Percentiles rank a stretch among this genome's conserved stretches.
These are phyloP conservation scores for Thuidium tamariscinum DNA, from an alignment of 225 moss, liverwort and hornwort species.

Conservation along the genomic window DNA sequence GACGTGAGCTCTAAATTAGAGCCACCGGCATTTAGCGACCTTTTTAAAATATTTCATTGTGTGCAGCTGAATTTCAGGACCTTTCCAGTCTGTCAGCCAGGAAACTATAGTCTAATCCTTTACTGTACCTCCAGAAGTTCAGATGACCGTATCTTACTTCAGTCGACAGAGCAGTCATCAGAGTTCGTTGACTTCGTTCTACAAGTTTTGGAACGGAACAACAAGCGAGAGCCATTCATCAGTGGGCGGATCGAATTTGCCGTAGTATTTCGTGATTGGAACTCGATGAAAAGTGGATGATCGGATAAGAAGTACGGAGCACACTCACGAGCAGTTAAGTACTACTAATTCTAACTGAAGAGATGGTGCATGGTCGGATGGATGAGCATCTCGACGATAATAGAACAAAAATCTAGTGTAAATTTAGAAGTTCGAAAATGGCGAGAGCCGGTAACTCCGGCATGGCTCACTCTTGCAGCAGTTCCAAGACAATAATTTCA, in stretches of 20 bases:
- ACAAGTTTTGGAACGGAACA: neutral
- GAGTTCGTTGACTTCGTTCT: neutral
- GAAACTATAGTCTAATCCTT: too few species aligned
- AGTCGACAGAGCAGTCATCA: neutral
- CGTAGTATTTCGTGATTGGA: neutral
- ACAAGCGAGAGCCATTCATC: too few species aligned
- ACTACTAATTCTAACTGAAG: too few species aligned
- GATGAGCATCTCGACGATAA: too few species aligned
- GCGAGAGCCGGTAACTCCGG: neutral
- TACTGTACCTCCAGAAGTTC: neutral
- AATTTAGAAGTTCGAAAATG: neutral
- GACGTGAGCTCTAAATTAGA: neutral
- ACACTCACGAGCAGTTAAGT: too few species aligned
- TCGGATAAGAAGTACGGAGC: neutral
- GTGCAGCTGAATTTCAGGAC: neutral
- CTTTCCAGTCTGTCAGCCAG: neutral
- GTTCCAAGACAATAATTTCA: neutral
- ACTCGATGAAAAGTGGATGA: neutral
- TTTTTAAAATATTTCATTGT: too few species aligned
- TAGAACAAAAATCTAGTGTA: neutral
- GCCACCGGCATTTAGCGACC: too few species aligned
- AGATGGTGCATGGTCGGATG: neutral
- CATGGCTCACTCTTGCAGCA: neutral
- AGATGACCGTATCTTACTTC: neutral
- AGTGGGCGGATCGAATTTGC: neutral